Conservation (phyloP, 345 rosid species). For the Erodium maritimum region DNA sequence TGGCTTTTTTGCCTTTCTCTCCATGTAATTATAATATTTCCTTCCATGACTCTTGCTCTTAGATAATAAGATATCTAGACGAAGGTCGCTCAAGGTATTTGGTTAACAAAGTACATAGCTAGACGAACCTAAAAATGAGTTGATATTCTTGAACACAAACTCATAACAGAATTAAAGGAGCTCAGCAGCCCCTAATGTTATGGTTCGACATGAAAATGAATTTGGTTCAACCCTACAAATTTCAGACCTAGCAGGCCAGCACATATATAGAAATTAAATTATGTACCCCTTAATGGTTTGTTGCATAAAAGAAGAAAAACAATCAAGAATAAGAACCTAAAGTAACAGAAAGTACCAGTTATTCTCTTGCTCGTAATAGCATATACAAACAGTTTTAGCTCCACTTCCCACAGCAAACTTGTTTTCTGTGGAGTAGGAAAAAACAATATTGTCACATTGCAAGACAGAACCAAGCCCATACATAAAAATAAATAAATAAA, state of each 20-base stretch:
- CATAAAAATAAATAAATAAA: no score
- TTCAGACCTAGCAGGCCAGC: neutral
- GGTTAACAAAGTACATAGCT: no score
- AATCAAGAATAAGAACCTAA: neutral
- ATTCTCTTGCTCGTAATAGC: constrained; percentile 98
- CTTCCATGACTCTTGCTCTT: no score
- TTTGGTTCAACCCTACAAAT: neutral
- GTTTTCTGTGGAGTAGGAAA: constrained; percentile 43
- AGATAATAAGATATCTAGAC: no score
- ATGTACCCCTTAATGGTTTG: neutral
- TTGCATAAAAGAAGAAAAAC: neutral
- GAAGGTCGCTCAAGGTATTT: no score
- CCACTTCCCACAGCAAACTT: constrained; percentile 99
- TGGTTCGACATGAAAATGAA: neutral
- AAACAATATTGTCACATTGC: neutral
- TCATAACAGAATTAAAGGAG: neutral
- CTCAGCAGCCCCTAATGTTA: neutral
- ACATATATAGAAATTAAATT: neutral
- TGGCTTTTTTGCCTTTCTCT: no score
- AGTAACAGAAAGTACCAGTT: constrained; percentile 50
- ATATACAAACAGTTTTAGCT: constrained; percentile 90
- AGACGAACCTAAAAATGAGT: neutral
- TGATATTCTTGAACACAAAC: neutral
- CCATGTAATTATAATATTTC: no score
- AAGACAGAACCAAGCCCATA: neutral